These are phyloP conservation scores for Phytophthora nicotianae DNA, from an alignment of 352 stramenopile genomes.

Conservation along the genomic window DNA sequence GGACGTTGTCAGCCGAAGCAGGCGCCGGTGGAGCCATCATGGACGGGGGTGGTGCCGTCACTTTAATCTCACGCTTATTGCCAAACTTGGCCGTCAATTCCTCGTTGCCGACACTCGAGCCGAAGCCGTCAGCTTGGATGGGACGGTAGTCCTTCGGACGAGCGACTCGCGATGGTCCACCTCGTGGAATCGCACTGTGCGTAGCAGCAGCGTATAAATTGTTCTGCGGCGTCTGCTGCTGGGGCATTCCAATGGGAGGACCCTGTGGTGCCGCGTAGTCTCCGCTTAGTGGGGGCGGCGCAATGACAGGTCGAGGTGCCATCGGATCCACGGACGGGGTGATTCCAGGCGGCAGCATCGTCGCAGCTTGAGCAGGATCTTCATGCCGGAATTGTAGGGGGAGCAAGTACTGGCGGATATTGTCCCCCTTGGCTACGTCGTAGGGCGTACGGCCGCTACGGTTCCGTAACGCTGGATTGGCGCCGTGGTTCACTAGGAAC, in stretches of 20 bases:
- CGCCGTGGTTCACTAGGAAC: conserved; percentile 70
- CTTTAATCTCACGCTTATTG: conserved; percentile 84
- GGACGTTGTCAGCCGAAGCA: conserved; percentile 6
- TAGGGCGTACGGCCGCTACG: conserved; percentile 80
- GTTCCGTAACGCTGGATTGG: conserved; percentile 84
- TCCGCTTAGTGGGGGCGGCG: conserved; percentile 63
- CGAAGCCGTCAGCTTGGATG: conserved; percentile 90
- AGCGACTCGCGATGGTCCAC: conserved; percentile 50
- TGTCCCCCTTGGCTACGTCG: conserved; percentile 86
- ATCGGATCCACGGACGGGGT: conserved; percentile 73
- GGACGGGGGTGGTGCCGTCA: conserved; percentile 72
- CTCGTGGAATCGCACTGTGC: conserved; percentile 81
- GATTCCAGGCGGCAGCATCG: conserved; percentile 76
- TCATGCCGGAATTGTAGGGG: conserved; percentile 90
- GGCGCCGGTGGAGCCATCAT: conserved; percentile 25
- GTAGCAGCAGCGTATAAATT: conserved; percentile 78
- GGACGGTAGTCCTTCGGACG: conserved; percentile 78
- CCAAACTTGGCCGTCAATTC: conserved; percentile 90
- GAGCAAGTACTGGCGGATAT: conserved; percentile 84
- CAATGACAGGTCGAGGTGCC: conserved; percentile 64
- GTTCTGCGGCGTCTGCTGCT: conserved; percentile 48
- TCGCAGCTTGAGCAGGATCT: conserved; percentile 62
- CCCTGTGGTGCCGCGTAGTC: conserved; percentile 46
- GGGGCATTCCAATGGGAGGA: conserved; percentile 34
- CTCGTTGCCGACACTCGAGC: conserved; percentile 88